phyloP scores from a whole-genome alignment of 495 filamentous ascomycete genomes.

The Alectoria sarmentosa region DNA sequence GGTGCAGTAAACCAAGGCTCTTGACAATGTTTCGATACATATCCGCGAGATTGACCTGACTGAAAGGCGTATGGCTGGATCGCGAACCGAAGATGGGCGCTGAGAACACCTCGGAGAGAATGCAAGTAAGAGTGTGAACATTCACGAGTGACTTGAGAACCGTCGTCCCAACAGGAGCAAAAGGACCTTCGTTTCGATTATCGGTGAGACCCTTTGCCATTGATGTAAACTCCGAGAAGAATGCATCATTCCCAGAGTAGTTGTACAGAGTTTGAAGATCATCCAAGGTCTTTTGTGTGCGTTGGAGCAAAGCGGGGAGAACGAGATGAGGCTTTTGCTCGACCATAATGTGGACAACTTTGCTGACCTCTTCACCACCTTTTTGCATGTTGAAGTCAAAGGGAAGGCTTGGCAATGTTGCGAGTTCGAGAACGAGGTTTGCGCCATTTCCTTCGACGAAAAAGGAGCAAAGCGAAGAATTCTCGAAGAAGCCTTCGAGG shows the following conservation, averaged over 20 bases:
- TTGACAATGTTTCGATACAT: constrained; percentile 62
- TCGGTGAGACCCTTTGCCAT: constrained; percentile 27
- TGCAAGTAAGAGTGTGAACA: constrained; percentile 63
- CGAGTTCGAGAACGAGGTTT: constrained; percentile 77
- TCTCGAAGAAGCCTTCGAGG: constrained; percentile 68
- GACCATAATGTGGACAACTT: constrained; percentile 69
- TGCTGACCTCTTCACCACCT: constrained; percentile 57
- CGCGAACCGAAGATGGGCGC: constrained; percentile 55
- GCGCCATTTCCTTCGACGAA: constrained; percentile 76
- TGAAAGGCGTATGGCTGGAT: constrained; percentile 52
- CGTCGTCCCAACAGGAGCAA: constrained; percentile 54
- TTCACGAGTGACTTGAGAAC: constrained; percentile 71
- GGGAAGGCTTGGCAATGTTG: constrained; percentile 67
- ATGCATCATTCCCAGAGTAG: constrained; percentile 43
- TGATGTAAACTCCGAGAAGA: constrained; percentile 59
- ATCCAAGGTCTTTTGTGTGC: constrained; percentile 61
- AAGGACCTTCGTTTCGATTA: constrained; percentile 23
- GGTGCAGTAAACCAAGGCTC: constrained; percentile 67
- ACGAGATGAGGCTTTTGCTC: constrained; percentile 79
- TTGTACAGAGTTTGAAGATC: constrained; percentile 57
- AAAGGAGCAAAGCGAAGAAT: constrained; percentile 61
- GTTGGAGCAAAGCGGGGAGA: constrained; percentile 68
- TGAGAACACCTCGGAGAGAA: constrained; percentile 66
- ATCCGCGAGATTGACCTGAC: constrained; percentile 71
- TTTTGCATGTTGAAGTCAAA: constrained; percentile 63